These are phyloP conservation scores for Trifolium subterraneum DNA, from an alignment of 306 rosid species.

Conservation along the genomic window DNA sequence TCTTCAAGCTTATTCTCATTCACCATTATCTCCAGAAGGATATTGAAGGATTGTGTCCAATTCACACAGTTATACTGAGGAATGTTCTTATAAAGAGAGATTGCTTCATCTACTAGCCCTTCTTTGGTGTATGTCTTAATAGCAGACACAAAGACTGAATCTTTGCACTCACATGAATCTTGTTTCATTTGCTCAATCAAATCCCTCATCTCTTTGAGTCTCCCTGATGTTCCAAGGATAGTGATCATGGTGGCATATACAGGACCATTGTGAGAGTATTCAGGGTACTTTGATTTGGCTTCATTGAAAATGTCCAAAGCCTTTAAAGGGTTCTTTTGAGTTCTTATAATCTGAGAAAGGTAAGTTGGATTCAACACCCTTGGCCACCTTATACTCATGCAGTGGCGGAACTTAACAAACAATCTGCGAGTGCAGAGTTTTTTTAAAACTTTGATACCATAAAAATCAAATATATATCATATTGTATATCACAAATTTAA, in stretches of 20 bases:
- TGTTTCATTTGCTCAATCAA: slow-evolving; percentile 56
- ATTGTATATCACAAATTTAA: not conserved
- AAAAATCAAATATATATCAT: not conserved
- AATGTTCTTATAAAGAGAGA: slow-evolving; percentile 48
- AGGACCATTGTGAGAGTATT: slow-evolving; percentile 58
- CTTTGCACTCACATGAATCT: slow-evolving; percentile 64
- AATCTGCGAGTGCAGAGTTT: not conserved
- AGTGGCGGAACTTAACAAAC: not conserved
- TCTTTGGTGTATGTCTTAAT: slow-evolving; percentile 51
- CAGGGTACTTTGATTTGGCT: slow-evolving; percentile 53
- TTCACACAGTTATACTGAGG: slow-evolving; percentile 58
- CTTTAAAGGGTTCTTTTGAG: slow-evolving; percentile 55
- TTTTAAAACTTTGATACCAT: not conserved
- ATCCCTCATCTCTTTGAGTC: slow-evolving; percentile 50
- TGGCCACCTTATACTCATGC: slow-evolving; percentile 62
- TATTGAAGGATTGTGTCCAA: slow-evolving; percentile 59
- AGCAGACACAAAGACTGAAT: slow-evolving; percentile 55
- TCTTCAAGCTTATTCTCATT: slow-evolving; percentile 44
- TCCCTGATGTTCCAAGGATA: slow-evolving; percentile 54
- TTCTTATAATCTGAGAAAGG: slow-evolving; percentile 55
- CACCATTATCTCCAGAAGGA: slow-evolving; percentile 59
- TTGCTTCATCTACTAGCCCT: slow-evolving; percentile 51
- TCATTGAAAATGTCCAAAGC: slow-evolving; percentile 56
- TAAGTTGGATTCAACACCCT: slow-evolving; percentile 55
- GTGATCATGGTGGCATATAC: slow-evolving; percentile 59